Evolutionary conservation across 257 asterid genomes (phyloP).

Genomic region (Echites panduratus): DNA sequence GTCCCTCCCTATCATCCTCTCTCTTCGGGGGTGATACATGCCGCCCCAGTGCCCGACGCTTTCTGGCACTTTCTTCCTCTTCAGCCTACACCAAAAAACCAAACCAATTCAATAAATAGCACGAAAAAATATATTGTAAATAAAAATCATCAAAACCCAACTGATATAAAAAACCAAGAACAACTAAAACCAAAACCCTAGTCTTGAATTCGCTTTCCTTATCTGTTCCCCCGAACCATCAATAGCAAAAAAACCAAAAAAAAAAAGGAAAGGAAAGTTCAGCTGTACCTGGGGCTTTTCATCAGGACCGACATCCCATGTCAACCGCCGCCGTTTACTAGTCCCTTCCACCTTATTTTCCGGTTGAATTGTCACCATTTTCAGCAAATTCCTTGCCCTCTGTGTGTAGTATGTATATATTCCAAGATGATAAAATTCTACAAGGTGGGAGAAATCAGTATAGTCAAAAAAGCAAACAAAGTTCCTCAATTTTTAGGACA

Average conservation of each 20-base stretch:
- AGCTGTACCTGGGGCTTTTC: conserved; percentile 29
- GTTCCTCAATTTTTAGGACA: background rate
- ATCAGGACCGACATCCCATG: conserved; percentile 56
- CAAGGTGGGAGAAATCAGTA: background rate
- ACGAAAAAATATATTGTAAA: background rate
- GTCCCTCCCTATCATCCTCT: conserved; percentile 68
- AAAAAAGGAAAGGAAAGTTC: background rate
- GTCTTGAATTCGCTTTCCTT: background rate
- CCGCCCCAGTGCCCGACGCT: conserved; percentile 30
- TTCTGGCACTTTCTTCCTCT: conserved; percentile 32
- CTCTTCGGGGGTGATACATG: conserved; percentile 66
- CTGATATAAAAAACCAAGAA: background rate
- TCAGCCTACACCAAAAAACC: conserved; percentile 30
- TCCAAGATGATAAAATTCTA: background rate
- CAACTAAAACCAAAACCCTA: conserved; percentile 14
- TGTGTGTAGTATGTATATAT: background rate
- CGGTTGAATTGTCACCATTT: conserved; percentile 15
- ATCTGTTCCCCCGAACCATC: no score
- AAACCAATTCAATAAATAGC: background rate
- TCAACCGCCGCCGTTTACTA: conserved; percentile 58
- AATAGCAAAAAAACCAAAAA: background rate
- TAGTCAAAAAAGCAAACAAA: background rate
- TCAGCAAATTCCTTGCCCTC: background rate
- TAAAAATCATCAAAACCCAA: background rate
- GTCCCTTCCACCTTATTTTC: conserved; percentile 31